Base-by-base conservation (phyloP, 345 rosid genomes). In the Ceriops zippeliana region DNA sequence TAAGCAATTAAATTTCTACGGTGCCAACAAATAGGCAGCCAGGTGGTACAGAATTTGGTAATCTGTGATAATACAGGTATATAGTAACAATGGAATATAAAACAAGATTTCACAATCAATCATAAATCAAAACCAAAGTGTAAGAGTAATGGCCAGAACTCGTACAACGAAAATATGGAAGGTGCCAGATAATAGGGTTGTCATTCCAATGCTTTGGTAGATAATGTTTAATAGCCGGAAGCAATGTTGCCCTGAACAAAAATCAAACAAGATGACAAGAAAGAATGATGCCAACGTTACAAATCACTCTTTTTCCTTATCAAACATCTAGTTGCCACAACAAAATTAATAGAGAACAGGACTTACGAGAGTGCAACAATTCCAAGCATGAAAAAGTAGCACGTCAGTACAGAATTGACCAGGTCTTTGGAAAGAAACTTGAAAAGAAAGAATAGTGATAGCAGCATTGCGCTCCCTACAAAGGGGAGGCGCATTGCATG, bases 401-500 rank as follows among this genome's bases (percentile, higher is more conserved):
- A 83, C 27, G 99, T 95, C 65, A 95, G 72, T 47, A 92, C 99
- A 71, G 99, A 89, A 71, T 95, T 95, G 73, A 95, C 98, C 91
- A 95, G 71, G 77, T 95, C 97, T 81, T 95, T 92, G 0, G 97
- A 90, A 67, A 92, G 86, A 81, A 92, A 95, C 82, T 95, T 95
- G 89, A 95, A 92, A 72, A 95, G 87, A 70, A 95, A 83, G 86
- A 95, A 91, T 73, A 95, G 84, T 7, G 99, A 95, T 54, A 95
- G 72, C 79, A 95, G 81, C 98, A 95, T 85, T 21, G 99, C 98
- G 81, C 99, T 95, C 73, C 99, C 99, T 65, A 95, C 91, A 71
- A 95, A 86, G 1, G 99, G 99, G 76, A 95, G 92, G 71, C 98
- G 97, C 99, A 95, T 95, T 6, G 99, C 99, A 78, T 95, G 99